These are phyloP conservation scores for Phytophthora ramorum DNA, from an alignment of 352 stramenopile genomes.

Conservation along the genomic window DNA sequence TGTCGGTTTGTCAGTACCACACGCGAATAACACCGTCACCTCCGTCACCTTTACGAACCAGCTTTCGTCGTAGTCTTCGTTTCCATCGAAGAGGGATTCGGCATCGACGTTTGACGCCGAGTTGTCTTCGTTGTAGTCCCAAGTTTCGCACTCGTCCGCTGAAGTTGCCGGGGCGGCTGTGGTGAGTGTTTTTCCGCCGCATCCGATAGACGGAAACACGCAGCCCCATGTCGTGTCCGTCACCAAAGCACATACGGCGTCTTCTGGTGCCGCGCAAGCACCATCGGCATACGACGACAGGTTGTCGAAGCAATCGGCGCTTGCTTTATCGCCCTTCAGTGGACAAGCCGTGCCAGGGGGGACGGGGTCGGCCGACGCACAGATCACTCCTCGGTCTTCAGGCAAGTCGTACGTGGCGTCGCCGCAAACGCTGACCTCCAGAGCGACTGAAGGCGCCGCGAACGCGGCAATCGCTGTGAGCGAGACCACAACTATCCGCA, in stretches of 20 bases:
- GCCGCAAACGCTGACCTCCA: slow-evolving; percentile 34
- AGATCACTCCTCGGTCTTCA: slow-evolving; percentile 47
- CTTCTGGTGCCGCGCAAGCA: slow-evolving; percentile 46
- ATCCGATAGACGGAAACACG: slow-evolving; percentile 36
- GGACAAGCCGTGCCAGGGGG: slow-evolving; percentile 35
- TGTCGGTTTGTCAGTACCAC: slow-evolving; percentile 24
- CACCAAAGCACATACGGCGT: slow-evolving; percentile 54
- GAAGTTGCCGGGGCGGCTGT: slow-evolving; percentile 9
- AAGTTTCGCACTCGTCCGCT: slow-evolving; percentile 29
- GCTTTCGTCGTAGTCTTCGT: slow-evolving; percentile 31
- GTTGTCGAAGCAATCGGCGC: slow-evolving; percentile 48
- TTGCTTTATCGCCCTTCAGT: slow-evolving; percentile 51
- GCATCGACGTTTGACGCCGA: slow-evolving; percentile 11
- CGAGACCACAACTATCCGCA: slow-evolving; percentile 16
- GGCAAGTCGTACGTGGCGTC: slow-evolving; percentile 41
- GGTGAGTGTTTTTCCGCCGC: slow-evolving; percentile 9
- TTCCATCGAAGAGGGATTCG: slow-evolving; percentile 27
- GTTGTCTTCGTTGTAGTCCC: slow-evolving; percentile 31
- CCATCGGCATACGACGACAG: slow-evolving; percentile 46
- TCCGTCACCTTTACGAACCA: slow-evolving; percentile 38
- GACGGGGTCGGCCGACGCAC: slow-evolving; percentile 44
- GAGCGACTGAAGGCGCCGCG: slow-evolving; percentile 6
- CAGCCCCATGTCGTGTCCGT: slow-evolving; percentile 48
- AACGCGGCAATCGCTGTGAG: slow-evolving; percentile 9
- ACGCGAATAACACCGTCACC: slow-evolving; percentile 31